These are phyloP conservation scores for Yamadazyma endophytica DNA, from an alignment of 805 yeast species.

Conservation along the genomic window DNA sequence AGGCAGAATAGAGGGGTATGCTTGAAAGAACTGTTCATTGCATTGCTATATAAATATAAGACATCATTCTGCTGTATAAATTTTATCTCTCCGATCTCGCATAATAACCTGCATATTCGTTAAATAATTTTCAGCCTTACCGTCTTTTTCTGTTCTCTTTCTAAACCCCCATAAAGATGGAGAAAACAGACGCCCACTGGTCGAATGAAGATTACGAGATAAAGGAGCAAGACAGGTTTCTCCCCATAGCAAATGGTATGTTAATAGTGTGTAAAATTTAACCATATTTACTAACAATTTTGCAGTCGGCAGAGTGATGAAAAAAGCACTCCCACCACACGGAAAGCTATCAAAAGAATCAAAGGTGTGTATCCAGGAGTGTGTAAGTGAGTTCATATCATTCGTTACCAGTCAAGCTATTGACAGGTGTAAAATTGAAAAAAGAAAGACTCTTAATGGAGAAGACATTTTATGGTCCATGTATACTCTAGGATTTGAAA, in stretches of 20 bases:
- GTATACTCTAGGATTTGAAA: conserved; percentile 71
- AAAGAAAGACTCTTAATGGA: conserved; percentile 73
- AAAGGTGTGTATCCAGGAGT: conserved; percentile 76
- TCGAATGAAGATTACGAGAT: conserved; percentile 32
- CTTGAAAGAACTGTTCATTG: too few species aligned
- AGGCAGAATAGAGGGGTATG: neutral
- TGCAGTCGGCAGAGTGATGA: conserved; percentile 70
- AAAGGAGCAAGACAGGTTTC: conserved; percentile 40
- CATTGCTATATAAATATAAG: neutral
- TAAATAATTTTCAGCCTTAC: neutral
- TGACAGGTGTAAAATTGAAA: conserved; percentile 66
- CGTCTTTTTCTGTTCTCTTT: neutral
- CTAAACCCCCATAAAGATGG: conserved; percentile 1
- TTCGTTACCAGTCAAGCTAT: conserved; percentile 79
- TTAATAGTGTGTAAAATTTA: conserved; percentile 29
- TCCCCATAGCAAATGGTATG: conserved; percentile 43
- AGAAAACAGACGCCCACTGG: conserved; percentile 12
- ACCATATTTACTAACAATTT: conserved; percentile 6
- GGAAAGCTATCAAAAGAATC: conserved; percentile 80
- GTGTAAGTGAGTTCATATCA: conserved; percentile 78
- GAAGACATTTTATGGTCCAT: conserved; percentile 70
- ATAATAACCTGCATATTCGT: conserved; percentile 5
- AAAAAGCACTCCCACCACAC: conserved; percentile 62
- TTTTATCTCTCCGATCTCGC: conserved; percentile 19
- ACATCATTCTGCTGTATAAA: neutral